phyloP scores from a whole-genome alignment of 768 basidiomycete species.

The Lentinula raphanica region DNA sequence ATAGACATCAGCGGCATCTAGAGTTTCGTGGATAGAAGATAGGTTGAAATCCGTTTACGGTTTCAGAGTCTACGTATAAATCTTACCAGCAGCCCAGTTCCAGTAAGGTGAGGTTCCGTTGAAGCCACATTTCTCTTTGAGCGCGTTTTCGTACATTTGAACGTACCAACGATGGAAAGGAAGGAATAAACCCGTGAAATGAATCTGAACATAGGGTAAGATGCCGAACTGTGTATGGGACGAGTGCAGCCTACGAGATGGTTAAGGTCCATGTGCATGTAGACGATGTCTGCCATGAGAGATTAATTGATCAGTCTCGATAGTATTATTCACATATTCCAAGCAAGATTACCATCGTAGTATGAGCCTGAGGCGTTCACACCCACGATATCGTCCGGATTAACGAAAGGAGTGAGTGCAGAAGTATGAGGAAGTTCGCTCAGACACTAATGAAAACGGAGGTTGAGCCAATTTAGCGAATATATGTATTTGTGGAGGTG shows the following conservation, averaged over 20 bases:
- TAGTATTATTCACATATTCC: not conserved
- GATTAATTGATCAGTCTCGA: not conserved
- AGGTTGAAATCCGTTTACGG: not conserved
- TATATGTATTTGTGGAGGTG: no score
- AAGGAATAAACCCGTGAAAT: constrained; percentile 18
- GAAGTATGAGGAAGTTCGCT: constrained; percentile 10
- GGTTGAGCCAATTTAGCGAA: not conserved
- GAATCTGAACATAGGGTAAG: constrained; percentile 9
- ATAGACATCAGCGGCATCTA: constrained; percentile 13
- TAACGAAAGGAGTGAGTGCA: constrained; percentile 6
- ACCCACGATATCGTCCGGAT: constrained; percentile 11
- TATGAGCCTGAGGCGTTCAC: constrained; percentile 15
- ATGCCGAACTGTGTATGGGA: not conserved
- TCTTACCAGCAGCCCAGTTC: constrained; percentile 19
- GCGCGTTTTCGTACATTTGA: constrained; percentile 11
- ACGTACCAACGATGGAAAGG: constrained; percentile 22
- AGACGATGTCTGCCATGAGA: constrained; percentile 11
- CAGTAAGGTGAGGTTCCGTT: constrained; percentile 18
- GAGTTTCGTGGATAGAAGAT: not conserved
- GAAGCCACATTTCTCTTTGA: constrained; percentile 15
- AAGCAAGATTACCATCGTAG: constrained; percentile 15
- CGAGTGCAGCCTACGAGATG: not conserved
- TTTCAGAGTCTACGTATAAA: not conserved
- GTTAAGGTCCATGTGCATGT: constrained; percentile 16
- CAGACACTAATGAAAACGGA: constrained; percentile 12